Evolutionary conservation across 2,329 filamentous ascomycete species (phyloP), one percentile per base, ranked within the genome.

Genomic region (Pseudogymnoascus pannorum): DNA sequence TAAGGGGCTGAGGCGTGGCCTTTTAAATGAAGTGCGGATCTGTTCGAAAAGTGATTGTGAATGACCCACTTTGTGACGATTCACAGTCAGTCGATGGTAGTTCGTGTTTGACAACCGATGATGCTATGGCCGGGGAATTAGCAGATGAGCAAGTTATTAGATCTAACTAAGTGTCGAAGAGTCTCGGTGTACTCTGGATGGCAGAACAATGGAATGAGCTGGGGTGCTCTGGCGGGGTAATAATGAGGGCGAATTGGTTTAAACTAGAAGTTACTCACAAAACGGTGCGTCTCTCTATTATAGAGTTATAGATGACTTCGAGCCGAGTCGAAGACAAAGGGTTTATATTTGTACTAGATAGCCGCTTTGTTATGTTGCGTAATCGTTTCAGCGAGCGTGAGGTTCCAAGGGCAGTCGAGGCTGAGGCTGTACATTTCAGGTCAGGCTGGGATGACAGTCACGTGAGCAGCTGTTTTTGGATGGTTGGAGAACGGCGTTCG

Each of bases 181-280:
- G 48, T 3, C 48, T 31, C 48, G 26, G 26, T 20, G 26, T 18
- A 54, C 31, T 31, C 26, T 20, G 48, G n/a, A 14, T 14, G 16
- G 2, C 16, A 16, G 26, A 31, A 18, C 31, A 54, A 54, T 54
- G 48, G 48, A 54, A 54, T 16, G 24, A 18, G n/a, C 48, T 54
- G 48, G 48, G 48, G 31, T 54, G 48, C n/a, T 14, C 48, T 54
- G 48, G 48, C 48, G 48, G 48, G 48, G 48, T 54, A 54, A 54
- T 54, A 54, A 51, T 31, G 44, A 54, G 48, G 48, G 48, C 7
- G 8, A 12, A 29, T 7, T 18, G 24, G 48, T 18, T 31, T 26
- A 54, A 54, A 5, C 48, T 20, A 31, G 48, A 54, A 54, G 48
- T 31, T 54, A 54, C 48, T 54, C 48, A 54, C 48, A 31, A 26